Base-by-base conservation (phyloP, 1,284 basidiomycete species). In the Trametes sp. region DNA sequence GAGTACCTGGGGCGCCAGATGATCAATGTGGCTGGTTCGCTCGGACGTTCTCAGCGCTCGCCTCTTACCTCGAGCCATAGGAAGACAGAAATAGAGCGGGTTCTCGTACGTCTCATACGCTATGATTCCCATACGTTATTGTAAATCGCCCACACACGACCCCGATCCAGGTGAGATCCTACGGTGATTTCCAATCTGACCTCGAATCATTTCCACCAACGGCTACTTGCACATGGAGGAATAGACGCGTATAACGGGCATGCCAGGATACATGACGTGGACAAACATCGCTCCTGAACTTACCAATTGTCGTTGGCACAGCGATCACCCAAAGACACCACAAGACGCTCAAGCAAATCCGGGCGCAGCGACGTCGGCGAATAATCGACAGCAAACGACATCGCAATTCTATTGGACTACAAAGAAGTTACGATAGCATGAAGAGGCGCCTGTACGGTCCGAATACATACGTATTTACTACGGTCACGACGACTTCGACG, bases 401-500 rank as follows among this genome's bases (percentile, higher is more conserved):
- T 31, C 35, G 54, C 31, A 53, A 38, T 24, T 66, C 61, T 66
- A 66, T 28, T 31, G 41, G 52, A 66, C 61, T 66, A 66, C 57
- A 63, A n/a, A 50, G 53, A 53, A 57, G 50, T 51, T 66, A 66
- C 53, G 59, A 53, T 66, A 66, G 57, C 58, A 55, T 33, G 36
- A 44, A 31, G 23, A 41, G 53, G 44, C 38, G 62, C 48, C 64
- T 51, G 53, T 56, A 46, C 65, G 62, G 65, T 53, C 61, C 58
- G 59, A 58, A 35, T 21, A 62, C 59, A 35, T 54, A 35, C 24
- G n/a, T 31, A 36, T 62, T 57, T 60, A 57, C 49, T 60, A 57
- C 49, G 14, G 45, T 52, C 28, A 64, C 61, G 54, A 69, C 49
- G 66, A 61, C 59, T 70, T 70, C 54, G 65, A 69, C 61, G 69